phyloP scores from a whole-genome alignment of 495 filamentous ascomycete species.

The Neurospora sp. region DNA sequence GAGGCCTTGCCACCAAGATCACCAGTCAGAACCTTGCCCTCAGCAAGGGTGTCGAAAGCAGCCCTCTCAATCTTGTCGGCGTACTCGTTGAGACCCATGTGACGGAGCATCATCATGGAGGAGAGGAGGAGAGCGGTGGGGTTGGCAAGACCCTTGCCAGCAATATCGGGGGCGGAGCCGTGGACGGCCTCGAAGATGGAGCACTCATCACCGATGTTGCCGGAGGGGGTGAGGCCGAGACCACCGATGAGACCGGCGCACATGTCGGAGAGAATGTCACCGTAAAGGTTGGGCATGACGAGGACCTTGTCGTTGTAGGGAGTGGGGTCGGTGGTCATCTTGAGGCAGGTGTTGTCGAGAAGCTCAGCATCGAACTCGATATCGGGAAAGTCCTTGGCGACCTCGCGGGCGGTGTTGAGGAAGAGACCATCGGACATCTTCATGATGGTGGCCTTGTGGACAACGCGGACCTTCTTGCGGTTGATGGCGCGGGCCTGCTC shows the following conservation, averaged over 20 bases:
- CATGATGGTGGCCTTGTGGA: slow-evolving; percentile 99
- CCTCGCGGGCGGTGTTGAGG: slow-evolving; percentile 68
- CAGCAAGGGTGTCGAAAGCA: slow-evolving; percentile 84
- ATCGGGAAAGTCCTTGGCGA: slow-evolving; percentile 88
- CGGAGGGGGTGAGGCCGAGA: slow-evolving; percentile 91
- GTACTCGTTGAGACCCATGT: slow-evolving; percentile 84
- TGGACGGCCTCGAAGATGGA: slow-evolving; percentile 99
- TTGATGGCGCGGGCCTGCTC: slow-evolving; percentile 88
- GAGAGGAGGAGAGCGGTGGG: slow-evolving; percentile 84
- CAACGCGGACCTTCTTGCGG: slow-evolving; percentile 88
- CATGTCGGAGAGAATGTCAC: slow-evolving; percentile 99
- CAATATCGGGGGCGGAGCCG: slow-evolving; percentile 95
- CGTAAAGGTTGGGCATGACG: slow-evolving; percentile 99
- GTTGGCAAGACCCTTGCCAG: slow-evolving; percentile 90
- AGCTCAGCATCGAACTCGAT: slow-evolving; percentile 95
- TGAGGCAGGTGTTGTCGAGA: slow-evolving; percentile 96
- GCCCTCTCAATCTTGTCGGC: slow-evolving; percentile 85
- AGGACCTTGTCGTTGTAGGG: slow-evolving; percentile 99
- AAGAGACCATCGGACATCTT: slow-evolving; percentile 99
- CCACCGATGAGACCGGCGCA: slow-evolving; percentile 97
- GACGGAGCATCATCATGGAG: slow-evolving; percentile 98
- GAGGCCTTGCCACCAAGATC: slow-evolving; percentile 91
- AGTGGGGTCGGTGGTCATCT: slow-evolving; percentile 87
- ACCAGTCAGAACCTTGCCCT: slow-evolving; percentile 92
- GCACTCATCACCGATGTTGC: slow-evolving; percentile 98